Percentiles rank a stretch among this genome's conserved stretches.
These are phyloP conservation scores for Candida ponderosae DNA, from an alignment of 805 yeast genomes.

Conservation along the genomic window DNA sequence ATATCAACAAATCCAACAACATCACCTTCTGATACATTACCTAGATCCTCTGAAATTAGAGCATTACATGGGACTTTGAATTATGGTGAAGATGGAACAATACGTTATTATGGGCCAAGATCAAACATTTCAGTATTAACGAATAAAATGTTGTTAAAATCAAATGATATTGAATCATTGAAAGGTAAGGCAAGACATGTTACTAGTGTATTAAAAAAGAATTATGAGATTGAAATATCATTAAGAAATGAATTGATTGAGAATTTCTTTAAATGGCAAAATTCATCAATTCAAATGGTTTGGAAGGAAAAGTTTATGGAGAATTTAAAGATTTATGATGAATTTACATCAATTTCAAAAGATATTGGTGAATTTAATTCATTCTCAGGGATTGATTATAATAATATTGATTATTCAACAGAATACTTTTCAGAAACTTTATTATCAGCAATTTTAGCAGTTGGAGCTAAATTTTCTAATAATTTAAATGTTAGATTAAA, in stretches of 20 bases:
- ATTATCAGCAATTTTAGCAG: conserved; percentile 11
- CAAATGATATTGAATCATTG: background rate
- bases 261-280: conserved; percentile 7
- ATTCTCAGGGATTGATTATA: too few species aligned
- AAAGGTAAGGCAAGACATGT: conserved; percentile 1
- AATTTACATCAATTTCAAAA: background rate
- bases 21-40: background rate
- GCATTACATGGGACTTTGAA: conserved; percentile 1
- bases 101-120: conserved; percentile 6
- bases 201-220: conserved; percentile 1
- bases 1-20: background rate
- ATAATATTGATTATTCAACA: background rate
- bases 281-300: conserved; percentile 5
- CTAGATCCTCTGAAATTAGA: too few species aligned
- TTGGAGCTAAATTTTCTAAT: conserved; percentile 8
- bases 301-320: conserved; percentile 3
- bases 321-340: conserved; percentile 2
- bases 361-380: too few species aligned
- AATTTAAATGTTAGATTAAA: background rate
- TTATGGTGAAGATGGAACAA: conserved; percentile 8
- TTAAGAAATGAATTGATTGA: conserved; percentile 5
- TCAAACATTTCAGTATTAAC: conserved; percentile 4
- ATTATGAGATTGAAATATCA: conserved; percentile 2
- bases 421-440: conserved; percentile 6
- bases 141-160: background rate